Base-by-base conservation (phyloP, 176 grass and related monocot genomes). In the Raddia distichophylla region DNA sequence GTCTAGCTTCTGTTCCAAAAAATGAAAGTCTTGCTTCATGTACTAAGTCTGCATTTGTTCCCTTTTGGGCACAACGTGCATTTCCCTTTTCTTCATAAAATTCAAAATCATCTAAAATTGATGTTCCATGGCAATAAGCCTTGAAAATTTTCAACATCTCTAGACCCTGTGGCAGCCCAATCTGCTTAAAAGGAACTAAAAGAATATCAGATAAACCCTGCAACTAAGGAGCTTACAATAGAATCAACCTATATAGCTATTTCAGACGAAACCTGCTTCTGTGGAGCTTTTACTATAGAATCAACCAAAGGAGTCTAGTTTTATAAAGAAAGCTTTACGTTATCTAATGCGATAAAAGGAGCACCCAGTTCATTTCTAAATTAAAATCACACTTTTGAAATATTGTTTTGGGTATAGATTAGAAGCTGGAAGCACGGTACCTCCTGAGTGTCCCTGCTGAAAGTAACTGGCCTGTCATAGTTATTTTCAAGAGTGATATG, bases 401-500 rank as follows among this genome's bases (percentile, higher is more conserved):
- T 52, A 9, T 15, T 75, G 3, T 40, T 75, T 27, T 10, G 70
- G 17, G 44, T 37, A 48, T 33, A 64, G 27, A 84, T 27, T 4
- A 32, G 17, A 70, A 49, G 9, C 16, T 18, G 16, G n/a, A 61
- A 87, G 63, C 37, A 79, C 58, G 43, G 37, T 90, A 97, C 92
- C 92, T 97, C 94, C 75, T 94, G 91, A 71, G 94, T 97, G 43
- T 97, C 94, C 67, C 68, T 91, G 44, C 94, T 92, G 80, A 94
- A 97, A 74, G 87, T 92, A 46, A 97, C 92, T 35, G 35, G 42
- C n/a, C 83, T 87, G 87, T 94, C 83, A 49, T 85, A 64, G 71
- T 97, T 94, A 69, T 94, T 92, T 92, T 97, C 94, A 80, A 94
- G 94, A 72, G 45, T 94, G 59, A 97, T 97, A 81, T 90, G 88